A percentile compares a stretch with the other conserved stretches of the same genome.
phyloP scores from a whole-genome alignment of 2,329 filamentous ascomycete species.

The Aureobasidium sp. region DNA sequence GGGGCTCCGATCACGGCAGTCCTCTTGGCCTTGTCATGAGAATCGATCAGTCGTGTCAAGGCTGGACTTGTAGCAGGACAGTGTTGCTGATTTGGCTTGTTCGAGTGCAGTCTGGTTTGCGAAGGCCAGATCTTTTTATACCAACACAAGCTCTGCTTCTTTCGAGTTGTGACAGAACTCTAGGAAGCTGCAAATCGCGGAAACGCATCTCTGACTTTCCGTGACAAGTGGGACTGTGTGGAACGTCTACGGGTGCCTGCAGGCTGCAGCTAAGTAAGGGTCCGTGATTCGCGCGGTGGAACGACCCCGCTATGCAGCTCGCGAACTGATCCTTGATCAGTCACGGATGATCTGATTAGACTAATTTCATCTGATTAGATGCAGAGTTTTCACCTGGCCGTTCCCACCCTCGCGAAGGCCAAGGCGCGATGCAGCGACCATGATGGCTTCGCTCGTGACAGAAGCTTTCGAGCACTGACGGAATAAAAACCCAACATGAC shows the following conservation, averaged over 20 bases:
- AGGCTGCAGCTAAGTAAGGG: neutral
- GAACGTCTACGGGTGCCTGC: neutral
- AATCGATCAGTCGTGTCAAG: neutral
- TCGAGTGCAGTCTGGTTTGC: neutral
- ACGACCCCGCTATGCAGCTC: neutral
- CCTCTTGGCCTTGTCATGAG: no score
- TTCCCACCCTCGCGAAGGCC: neutral
- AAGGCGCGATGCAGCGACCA: neutral
- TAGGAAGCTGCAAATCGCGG: no score
- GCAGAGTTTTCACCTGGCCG: conserved; percentile 8
- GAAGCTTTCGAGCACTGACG: conserved; percentile 9
- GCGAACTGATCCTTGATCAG: conserved; percentile 12
- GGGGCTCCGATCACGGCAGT: neutral
- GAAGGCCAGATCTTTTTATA: neutral
- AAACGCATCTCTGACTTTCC: neutral
- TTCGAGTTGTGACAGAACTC: neutral
- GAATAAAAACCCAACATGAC: neutral
- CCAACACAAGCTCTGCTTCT: neutral
- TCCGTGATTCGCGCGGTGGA: neutral
- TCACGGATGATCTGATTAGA: conserved; percentile 13
- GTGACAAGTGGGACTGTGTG: neutral
- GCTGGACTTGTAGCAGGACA: neutral
- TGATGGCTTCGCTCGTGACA: neutral
- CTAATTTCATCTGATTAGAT: conserved; percentile 9
- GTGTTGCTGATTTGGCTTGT: neutral